Conservation (phyloP, 2,329 filamentous ascomycete genomes). For the Ceratocystis cubensis region DNA sequence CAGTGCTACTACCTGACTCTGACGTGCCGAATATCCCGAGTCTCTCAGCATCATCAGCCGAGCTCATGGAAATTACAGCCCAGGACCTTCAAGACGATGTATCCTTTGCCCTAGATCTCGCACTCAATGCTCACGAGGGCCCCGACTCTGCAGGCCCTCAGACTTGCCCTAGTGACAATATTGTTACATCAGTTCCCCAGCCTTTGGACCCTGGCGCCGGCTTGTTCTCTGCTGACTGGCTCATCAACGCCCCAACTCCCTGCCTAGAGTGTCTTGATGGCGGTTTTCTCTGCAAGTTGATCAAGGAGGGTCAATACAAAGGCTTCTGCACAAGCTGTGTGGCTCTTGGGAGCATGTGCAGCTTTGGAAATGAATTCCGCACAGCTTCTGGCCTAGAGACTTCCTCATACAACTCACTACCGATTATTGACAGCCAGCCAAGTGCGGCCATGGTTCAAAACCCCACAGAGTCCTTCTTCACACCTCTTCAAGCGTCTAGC, state of each 20-base stretch:
- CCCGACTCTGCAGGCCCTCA: constrained; percentile 41
- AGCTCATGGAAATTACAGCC: constrained; percentile 27
- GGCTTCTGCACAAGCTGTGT: constrained; percentile 52
- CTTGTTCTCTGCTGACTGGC: constrained; percentile 24
- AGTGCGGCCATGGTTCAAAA: constrained; percentile 25
- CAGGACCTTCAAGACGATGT: constrained; percentile 29
- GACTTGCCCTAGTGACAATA: constrained; percentile 38
- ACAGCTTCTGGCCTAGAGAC: constrained; percentile 26
- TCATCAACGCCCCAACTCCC: constrained; percentile 36
- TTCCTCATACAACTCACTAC: constrained; percentile 38
- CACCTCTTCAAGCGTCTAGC: not conserved
- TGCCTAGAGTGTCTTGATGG: constrained; percentile 41
- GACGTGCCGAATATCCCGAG: constrained; percentile 26
- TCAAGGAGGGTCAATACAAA: constrained; percentile 46
- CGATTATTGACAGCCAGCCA: constrained; percentile 34
- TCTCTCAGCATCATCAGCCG: constrained; percentile 30
- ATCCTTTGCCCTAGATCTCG: constrained; percentile 38
- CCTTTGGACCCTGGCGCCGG: constrained; percentile 20
- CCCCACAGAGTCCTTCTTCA: not conserved
- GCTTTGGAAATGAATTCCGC: constrained; percentile 34
- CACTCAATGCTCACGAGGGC: constrained; percentile 45
- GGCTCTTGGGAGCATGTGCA: constrained; percentile 46
- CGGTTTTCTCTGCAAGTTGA: constrained; percentile 47
- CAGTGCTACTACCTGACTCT: not conserved
- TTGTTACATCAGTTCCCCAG: constrained; percentile 25